Evolutionary conservation across 768 basidiomycete genomes (phyloP), one percentile per base, ranked within the genome.

Genomic region (Gyrodon lividus): DNA sequence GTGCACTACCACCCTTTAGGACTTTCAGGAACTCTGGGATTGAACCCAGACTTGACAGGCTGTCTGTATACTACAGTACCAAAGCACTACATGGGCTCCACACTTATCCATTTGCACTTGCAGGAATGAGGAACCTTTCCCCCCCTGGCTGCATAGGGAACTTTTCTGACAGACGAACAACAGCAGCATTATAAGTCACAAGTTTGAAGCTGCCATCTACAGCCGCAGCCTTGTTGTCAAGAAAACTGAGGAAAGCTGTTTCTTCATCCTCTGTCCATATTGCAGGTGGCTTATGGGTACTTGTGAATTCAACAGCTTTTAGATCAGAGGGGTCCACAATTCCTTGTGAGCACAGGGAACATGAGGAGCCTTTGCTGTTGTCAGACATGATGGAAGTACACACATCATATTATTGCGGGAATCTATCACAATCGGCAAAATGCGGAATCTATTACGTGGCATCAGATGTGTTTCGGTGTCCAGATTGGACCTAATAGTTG

Each of bases 151-250:
- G 47, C n/a, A 35, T 44, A 3, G 31, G 23, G n/a, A 23, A 31
- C 20, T 55, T 31, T 31, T 4, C 5, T 16, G 28, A 46, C 6
- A 61, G 41, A 7, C 41, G 22, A 8, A 16, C 19, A 24, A 46
- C 31, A 31, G 57, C 57, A 22, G 35, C 54, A 26, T 49, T 46
- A 42, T 58, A 68, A 4, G 55, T 57, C 0, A 38, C 23, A 48
- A 51, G 43, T 49, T 64, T 64, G 55, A 66, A 68, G 17, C 50
- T 48, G 31, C 56, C 57, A 59, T 62, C 57, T 10, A 56, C 64
- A 44, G 65, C 58, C 17, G 23, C 51, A 38, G 59, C 16, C 13
- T 26, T 39, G 41, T 55, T 41, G 6, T 51, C 20, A 33, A 62
- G 54, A 35, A 44, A 56, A 22, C 52, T 35, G 46, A 62, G 31